Evolutionary conservation across 257 asterid species (phyloP).

Genomic region (Buddleja alternifolia): DNA sequence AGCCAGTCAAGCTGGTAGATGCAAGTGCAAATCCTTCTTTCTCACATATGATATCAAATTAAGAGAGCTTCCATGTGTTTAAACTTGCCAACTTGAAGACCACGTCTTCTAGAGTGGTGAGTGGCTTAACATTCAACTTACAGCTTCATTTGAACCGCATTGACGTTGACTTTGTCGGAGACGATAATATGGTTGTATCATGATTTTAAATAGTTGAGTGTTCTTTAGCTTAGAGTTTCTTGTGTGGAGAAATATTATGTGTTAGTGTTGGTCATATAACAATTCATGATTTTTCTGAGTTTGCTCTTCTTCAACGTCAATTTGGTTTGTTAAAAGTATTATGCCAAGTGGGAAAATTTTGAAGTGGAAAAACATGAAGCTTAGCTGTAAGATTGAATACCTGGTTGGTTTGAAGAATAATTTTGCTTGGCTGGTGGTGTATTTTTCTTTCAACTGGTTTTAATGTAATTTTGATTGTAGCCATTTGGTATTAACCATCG

Average conservation of each 20-base stretch:
- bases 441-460: background rate
- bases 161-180: no score
- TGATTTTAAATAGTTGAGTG: background rate
- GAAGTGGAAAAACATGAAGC: background rate
- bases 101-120: background rate
- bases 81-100: background rate
- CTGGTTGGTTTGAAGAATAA: background rate
- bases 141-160: no score
- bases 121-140: constrained; percentile 7
- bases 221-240: background rate
- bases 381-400: constrained; percentile 2
- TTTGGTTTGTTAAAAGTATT: background rate
- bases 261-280: background rate
- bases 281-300: background rate
- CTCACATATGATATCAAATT: background rate
- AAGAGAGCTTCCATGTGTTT: background rate
- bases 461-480: background rate
- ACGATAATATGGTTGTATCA: no score
- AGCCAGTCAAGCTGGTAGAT: constrained; percentile 8
- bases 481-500: background rate
- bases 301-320: background rate
- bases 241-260: background rate
- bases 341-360: background rate
- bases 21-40: background rate
- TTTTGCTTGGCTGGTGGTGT: constrained; percentile 18